Evolutionary conservation across 306 rosid genomes (phyloP).

Genomic region (Malus orientalis): DNA sequence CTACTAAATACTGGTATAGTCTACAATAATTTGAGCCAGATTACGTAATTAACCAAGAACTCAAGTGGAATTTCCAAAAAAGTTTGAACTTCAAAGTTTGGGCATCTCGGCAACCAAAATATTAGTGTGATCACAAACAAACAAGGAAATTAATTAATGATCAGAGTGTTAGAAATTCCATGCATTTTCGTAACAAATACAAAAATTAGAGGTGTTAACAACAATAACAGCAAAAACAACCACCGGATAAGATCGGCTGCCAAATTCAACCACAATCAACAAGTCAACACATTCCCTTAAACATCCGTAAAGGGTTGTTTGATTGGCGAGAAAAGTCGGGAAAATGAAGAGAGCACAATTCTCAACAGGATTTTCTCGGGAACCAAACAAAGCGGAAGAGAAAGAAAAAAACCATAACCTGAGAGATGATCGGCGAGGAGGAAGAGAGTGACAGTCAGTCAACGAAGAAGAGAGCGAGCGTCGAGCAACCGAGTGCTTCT

Average conservation of each 20-base stretch:
- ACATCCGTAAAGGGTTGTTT: neutral
- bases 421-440: constrained; percentile 17
- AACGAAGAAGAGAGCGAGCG: neutral
- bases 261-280: neutral
- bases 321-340: neutral
- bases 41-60: neutral
- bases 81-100: neutral
- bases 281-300: neutral
- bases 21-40: neutral
- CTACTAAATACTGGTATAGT: neutral
- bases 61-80: neutral
- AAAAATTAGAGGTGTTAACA: neutral
- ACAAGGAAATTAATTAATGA: neutral
- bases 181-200: neutral
- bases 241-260: neutral
- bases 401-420: constrained; percentile 21
- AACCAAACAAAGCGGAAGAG: neutral
- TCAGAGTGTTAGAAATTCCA: neutral
- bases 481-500: neutral
- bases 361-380: neutral
- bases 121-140: neutral
- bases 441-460: neutral
- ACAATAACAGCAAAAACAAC: neutral
- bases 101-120: neutral
- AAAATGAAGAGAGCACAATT: neutral